A percentile compares a stretch with the other conserved stretches of the same genome.
Evolutionary conservation across 495 filamentous ascomycete genomes (phyloP).

Genomic region (Podospora tetraspora): DNA sequence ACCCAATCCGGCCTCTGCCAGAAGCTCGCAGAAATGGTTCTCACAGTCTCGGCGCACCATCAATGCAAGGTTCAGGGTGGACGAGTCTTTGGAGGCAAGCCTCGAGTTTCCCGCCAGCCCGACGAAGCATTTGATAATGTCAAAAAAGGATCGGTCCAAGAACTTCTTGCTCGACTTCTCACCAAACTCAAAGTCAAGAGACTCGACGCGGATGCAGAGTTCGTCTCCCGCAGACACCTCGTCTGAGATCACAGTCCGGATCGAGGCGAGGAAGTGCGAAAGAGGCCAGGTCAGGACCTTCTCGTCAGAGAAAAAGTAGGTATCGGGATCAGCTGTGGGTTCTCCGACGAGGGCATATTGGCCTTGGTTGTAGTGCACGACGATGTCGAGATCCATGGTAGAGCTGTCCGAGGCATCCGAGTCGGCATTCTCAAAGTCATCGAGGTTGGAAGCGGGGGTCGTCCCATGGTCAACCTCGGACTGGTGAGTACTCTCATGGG

Average conservation of each 20-base stretch:
- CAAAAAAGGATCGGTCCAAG: slow-evolving; percentile 40
- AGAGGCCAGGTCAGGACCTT: slow-evolving; percentile 54
- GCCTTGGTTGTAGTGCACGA: slow-evolving; percentile 60
- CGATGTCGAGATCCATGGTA: slow-evolving; percentile 35
- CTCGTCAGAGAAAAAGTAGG: slow-evolving; percentile 69
- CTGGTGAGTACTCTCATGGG: background rate
- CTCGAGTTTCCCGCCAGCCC: slow-evolving; percentile 16
- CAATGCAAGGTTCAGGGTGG: slow-evolving; percentile 18
- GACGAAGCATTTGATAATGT: slow-evolving; percentile 29
- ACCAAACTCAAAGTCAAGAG: slow-evolving; percentile 62
- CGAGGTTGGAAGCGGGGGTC: background rate
- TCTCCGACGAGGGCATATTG: slow-evolving; percentile 68
- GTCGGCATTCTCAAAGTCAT: slow-evolving; percentile 2
- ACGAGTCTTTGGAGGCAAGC: background rate
- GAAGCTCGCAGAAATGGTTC: slow-evolving; percentile 24
- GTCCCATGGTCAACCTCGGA: background rate
- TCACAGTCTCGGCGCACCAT: slow-evolving; percentile 25
- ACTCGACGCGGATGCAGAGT: slow-evolving; percentile 60
- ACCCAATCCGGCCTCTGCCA: slow-evolving; percentile 15
- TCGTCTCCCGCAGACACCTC: slow-evolving; percentile 65
- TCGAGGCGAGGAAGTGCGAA: slow-evolving; percentile 54
- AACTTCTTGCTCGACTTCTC: slow-evolving; percentile 43
- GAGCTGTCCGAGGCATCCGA: slow-evolving; percentile 2
- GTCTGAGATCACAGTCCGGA: slow-evolving; percentile 61
- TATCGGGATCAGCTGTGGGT: slow-evolving; percentile 58